Base-by-base conservation (phyloP, 2,329 filamentous ascomycete species). In the Hypoxylon sp. region DNA sequence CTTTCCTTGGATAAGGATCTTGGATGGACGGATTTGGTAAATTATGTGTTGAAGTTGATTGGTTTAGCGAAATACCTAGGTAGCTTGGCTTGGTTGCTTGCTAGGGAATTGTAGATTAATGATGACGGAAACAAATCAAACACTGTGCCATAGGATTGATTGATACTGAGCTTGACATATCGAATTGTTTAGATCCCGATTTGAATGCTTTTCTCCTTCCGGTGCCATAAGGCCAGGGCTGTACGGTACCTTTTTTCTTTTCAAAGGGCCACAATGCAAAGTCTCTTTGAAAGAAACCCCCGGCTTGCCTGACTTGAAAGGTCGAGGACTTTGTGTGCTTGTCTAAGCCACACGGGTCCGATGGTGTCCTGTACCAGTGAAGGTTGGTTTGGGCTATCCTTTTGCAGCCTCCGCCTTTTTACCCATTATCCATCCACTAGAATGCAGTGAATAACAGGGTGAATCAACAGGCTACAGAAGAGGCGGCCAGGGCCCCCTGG, bases 271-370 rank as follows among this genome's bases (percentile, higher is more conserved):
- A 46, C 34, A 36, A 55, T 64, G 55, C 43, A 19, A 46, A 53
- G 65, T 67, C 56, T 64, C 38, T 65, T 55, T 23, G 43, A 55
- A 65, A 59, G 34, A 28, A 13, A 23, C 23, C 23, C 23, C 28
- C 48, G 48, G 38, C 36, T 52, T 63, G 36, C 34, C 21, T 36
- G 41, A 58, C 23, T 53, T 59, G 45, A 55, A 23, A 23, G 30
- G 28, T 34, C 46, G 30, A 28, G 34, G 41, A 55, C 38, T 49
- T 55, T 48, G 60, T 30, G 17, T 48, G 41, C 43, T 64, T 23
- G 65, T 70, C 68, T 70, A 70, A 70, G 68, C 68, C 68, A 63
- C 68, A 60, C 51, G 61, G 64, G 34, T 61, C 48, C 49, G n/a
- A 56, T 41, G 21, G 52, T 58, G 55, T 58, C 50, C 59, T 52